Conservation (phyloP, 805 yeast genomes). For the Starmerella bombi region DNA sequence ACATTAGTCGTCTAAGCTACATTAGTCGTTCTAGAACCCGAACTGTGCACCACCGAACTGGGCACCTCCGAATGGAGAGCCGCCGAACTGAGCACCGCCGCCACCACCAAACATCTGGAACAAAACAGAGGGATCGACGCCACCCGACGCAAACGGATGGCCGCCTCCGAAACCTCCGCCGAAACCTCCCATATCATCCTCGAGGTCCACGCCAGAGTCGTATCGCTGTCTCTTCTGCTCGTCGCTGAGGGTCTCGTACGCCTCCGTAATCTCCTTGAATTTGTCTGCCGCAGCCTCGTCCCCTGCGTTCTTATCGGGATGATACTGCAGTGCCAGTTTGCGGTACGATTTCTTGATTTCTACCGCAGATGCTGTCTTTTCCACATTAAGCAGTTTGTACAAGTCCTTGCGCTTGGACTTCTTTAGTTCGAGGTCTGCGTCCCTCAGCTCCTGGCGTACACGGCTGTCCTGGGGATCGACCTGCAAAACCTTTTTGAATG, state of each 20-base stretch:
- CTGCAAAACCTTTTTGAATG: constrained; percentile 29
- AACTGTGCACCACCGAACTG: constrained; percentile 11
- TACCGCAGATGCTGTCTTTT: constrained; percentile 34
- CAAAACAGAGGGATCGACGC: constrained; percentile 28
- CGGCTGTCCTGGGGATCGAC: constrained; percentile 27
- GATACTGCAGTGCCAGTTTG: constrained; percentile 55
- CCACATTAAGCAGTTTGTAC: constrained; percentile 49
- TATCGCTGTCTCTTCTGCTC: constrained; percentile 76
- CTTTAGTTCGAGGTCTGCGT: constrained; percentile 33
- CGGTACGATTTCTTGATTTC: constrained; percentile 68
- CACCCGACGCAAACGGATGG: constrained; percentile 40
- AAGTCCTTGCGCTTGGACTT: constrained; percentile 36
- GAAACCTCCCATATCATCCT: constrained; percentile 25
- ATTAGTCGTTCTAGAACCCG: constrained; percentile 3
- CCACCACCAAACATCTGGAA: constrained; percentile 31
- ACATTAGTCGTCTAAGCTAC: too few relatives aligned
- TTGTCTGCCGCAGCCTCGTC: constrained; percentile 74
- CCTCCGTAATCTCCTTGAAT: constrained; percentile 79
- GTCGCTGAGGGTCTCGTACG: constrained; percentile 75
- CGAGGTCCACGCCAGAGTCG: constrained; percentile 73
- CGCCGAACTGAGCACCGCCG: constrained; percentile 2
- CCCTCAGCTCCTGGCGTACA: constrained; percentile 29
- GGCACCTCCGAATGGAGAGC: constrained; percentile 9
- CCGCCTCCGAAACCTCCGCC: constrained; percentile 62
- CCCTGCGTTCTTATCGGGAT: constrained; percentile 67